These are phyloP conservation scores for Arthroderma sp. DNA, from an alignment of 2,329 filamentous ascomycete genomes.

Conservation along the genomic window DNA sequence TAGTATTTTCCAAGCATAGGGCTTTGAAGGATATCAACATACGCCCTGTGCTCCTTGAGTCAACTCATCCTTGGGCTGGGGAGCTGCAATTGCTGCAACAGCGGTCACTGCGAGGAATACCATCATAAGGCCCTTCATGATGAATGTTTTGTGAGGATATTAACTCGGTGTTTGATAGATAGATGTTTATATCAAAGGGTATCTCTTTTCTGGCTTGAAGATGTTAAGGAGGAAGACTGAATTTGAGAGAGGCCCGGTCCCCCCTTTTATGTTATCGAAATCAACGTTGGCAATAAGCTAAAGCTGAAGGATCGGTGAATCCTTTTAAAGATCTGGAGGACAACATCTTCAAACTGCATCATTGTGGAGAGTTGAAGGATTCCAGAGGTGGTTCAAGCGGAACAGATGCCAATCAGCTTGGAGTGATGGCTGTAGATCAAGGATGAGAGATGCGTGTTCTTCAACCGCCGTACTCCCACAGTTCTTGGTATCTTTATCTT, in stretches of 20 bases:
- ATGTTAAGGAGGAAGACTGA: neutral
- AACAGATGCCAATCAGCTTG: neutral
- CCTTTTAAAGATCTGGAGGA: neutral
- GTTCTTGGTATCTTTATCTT: neutral
- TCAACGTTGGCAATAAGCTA: too few species aligned
- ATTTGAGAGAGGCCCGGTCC: neutral
- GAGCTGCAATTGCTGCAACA: constrained; percentile 1
- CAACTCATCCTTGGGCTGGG: neutral
- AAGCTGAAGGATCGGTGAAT: neutral
- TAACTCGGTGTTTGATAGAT: neutral
- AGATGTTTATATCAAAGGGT: neutral
- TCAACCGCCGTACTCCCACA: too few species aligned
- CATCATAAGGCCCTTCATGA: constrained; percentile 6
- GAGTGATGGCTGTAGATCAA: neutral
- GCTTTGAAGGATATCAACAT: neutral
- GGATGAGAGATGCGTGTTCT: too few species aligned
- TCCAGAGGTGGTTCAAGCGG: neutral
- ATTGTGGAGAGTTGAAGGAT: neutral
- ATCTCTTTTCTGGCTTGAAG: neutral
- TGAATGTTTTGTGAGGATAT: neutral
- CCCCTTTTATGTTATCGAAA: neutral
- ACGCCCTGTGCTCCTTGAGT: neutral
- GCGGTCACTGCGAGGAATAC: constrained; percentile 6
- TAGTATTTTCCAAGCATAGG: neutral
- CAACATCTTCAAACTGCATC: neutral